Evolutionary conservation across 1,139 yeast species (phyloP).

Genomic region (Hemisphaericaspora lyxosophila): DNA sequence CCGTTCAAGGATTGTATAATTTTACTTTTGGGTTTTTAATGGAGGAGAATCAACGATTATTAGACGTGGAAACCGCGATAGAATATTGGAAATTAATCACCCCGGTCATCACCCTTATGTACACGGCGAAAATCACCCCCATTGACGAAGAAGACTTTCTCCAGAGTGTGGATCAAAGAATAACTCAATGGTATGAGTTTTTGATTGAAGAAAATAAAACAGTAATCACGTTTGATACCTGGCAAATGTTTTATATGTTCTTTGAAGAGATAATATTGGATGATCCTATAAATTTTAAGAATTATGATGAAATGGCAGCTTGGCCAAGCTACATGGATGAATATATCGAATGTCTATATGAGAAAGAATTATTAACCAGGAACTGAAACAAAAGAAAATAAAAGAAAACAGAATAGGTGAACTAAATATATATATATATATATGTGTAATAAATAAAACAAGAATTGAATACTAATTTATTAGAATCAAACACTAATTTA

Average conservation of each 20-base stretch:
- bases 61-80: constrained; percentile 62
- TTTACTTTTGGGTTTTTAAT: constrained; percentile 70
- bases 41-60: constrained; percentile 58
- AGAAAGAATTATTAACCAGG: constrained; percentile 21
- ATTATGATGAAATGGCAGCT: constrained; percentile 76
- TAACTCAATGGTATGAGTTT: constrained; percentile 56
- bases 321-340: constrained; percentile 94
- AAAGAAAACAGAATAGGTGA: too few relatives aligned
- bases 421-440: too few relatives aligned
- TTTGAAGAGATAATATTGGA: constrained; percentile 47
- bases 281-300: constrained; percentile 48
- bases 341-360: constrained; percentile 62
- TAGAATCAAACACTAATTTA: constrained; percentile 24
- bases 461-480: background rate
- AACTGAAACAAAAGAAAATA: too few relatives aligned
- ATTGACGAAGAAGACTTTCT: constrained; percentile 7
- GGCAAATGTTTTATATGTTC: constrained; percentile 82
- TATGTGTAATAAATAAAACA: background rate
- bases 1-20: constrained; percentile 59
- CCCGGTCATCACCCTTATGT: constrained; percentile 20
- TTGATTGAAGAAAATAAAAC: constrained; percentile 36
- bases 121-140: constrained; percentile 7
- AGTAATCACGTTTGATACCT: constrained; percentile 66
- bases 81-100: constrained; percentile 80
- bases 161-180: constrained; percentile 19